A percentile compares a stretch with the other conserved stretches of the same genome.
phyloP scores from a whole-genome alignment of 306 rosid species.

The Hippophae gyantsensis region DNA sequence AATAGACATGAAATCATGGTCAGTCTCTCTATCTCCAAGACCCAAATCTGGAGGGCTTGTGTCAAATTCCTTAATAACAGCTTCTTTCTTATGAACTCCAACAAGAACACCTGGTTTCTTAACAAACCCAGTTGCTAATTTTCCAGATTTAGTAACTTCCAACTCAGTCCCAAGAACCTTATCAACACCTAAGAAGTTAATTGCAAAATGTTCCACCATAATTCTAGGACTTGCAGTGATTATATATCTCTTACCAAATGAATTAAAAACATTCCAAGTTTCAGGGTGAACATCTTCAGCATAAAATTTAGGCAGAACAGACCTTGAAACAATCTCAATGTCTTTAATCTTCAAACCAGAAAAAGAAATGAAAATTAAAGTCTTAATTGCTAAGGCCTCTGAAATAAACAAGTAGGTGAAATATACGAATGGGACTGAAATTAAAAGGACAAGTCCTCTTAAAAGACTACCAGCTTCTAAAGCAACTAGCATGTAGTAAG shows the following conservation, averaged over 20 bases:
- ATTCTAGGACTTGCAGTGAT: slow-evolving; percentile 72
- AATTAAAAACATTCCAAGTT: slow-evolving; percentile 65
- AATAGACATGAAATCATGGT: slow-evolving; percentile 85
- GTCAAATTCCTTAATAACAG: slow-evolving; percentile 49
- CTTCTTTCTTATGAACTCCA: slow-evolving; percentile 56
- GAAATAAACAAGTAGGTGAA: slow-evolving; percentile 56
- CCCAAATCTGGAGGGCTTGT: slow-evolving; percentile 63
- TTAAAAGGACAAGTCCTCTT: slow-evolving; percentile 18
- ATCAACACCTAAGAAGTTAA: slow-evolving; percentile 58
- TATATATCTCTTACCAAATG: slow-evolving; percentile 62
- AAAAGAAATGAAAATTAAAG: slow-evolving; percentile 48
- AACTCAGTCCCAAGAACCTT: slow-evolving; percentile 76
- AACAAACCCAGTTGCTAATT: slow-evolving; percentile 59
- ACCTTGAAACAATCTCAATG: slow-evolving; percentile 55
- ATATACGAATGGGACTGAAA: slow-evolving; percentile 50
- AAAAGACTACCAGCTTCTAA: too few relatives aligned
- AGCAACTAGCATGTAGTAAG: too few relatives aligned
- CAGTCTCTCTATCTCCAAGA: slow-evolving; percentile 68
- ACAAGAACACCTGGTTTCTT: slow-evolving; percentile 72
- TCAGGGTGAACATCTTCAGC: slow-evolving; percentile 68
- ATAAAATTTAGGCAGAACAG: slow-evolving; percentile 75
- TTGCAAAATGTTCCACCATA: slow-evolving; percentile 78
- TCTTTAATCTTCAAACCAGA: slow-evolving; percentile 51
- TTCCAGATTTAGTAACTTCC: slow-evolving; percentile 28
- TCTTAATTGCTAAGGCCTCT: slow-evolving; percentile 45